Evolutionary conservation across 1,139 yeast genomes (phyloP), one percentile per base, ranked within the genome.

Genomic region (Suhomyces atakaporum): DNA sequence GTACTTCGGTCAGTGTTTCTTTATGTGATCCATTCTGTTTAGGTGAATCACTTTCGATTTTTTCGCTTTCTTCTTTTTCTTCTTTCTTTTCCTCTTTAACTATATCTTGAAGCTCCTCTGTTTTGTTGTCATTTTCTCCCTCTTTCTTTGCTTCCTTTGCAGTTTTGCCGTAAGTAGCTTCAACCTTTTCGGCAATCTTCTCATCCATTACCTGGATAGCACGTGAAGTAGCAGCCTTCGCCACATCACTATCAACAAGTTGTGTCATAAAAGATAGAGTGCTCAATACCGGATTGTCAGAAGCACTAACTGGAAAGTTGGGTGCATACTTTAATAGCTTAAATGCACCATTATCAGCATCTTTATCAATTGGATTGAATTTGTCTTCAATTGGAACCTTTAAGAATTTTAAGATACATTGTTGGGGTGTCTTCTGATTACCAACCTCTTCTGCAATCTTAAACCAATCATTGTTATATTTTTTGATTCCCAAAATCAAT

Each of bases 211-310:
- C 75, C 43, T 75, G 69, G 11, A 79, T 71, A 0, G 92, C 88
- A 33, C 81, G 65, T 31, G 57, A 65, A 13, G 95, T 87, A 9
- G 96, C 95, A 8, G 89, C 88, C 39, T 81, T 84, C 2, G 92
- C 95, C 25, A 82, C 81, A 29, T 81, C 83, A n/a, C 92, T 83
- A 54, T 90, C 96, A 14, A 90, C 95, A 39, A 90, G 63, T 30
- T 89, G 83, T 0, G 94, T 82, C 63, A 94, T 69, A 60, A 90
- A 92, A 4, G 96, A 82, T 45, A 92, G 76, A 24, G 95, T 92
- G 24, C 95, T 84, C 67, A 92, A 75, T 3, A 92, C 90, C 1
- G 99, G 98, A 58, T 92, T 92, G 51, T 92, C 97, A 18, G 83
- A 79, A 28, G 88, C 77, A 34, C 88, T 80, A 31, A 87, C 82